Conservation (phyloP, 2,329 filamentous ascomycete genomes). For the Ophiocordyceps camponoti-saundersi region DNA sequence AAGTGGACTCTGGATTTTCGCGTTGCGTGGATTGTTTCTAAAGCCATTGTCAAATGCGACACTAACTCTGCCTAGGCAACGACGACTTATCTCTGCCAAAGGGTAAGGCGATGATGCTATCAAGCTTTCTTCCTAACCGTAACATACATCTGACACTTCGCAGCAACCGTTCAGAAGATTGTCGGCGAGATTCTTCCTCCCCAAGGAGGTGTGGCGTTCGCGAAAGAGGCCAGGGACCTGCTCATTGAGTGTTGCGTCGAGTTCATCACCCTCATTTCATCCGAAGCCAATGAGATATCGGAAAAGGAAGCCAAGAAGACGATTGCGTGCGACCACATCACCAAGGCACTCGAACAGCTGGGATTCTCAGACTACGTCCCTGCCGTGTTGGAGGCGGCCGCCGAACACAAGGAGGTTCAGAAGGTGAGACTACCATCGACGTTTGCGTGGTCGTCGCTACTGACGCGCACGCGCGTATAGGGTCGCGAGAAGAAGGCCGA, state of each 20-base stretch:
- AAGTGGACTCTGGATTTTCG: conserved; percentile 7
- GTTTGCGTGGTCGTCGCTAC: not conserved
- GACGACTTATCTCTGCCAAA: conserved; percentile 49
- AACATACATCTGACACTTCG: conserved; percentile 9
- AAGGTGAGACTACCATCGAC: conserved; percentile 40
- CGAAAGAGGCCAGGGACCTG: conserved; percentile 86
- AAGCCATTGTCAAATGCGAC: not conserved
- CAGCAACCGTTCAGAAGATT: conserved; percentile 64
- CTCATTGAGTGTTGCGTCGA: conserved; percentile 98
- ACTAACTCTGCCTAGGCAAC: conserved; percentile 30
- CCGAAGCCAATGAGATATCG: conserved; percentile 95
- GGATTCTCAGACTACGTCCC: conserved; percentile 87
- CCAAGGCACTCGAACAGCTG: conserved; percentile 79
- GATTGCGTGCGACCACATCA: conserved; percentile 95
- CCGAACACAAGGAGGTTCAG: conserved; percentile 81
- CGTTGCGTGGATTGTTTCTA: conserved; percentile 1
- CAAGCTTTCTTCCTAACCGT: not conserved
- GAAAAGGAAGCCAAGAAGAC: conserved; percentile 99
- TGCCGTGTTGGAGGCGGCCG: conserved; percentile 71
- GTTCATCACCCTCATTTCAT: conserved; percentile 97
- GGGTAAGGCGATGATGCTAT: conserved; percentile 22
- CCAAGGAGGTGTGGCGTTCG: conserved; percentile 63
- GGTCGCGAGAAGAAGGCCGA: conserved; percentile 92
- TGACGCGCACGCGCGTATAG: conserved; percentile 25
- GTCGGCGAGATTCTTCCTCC: conserved; percentile 82